Conservation (phyloP, 2,329 filamentous ascomycete species). For the Cordyceps cicadae region DNA sequence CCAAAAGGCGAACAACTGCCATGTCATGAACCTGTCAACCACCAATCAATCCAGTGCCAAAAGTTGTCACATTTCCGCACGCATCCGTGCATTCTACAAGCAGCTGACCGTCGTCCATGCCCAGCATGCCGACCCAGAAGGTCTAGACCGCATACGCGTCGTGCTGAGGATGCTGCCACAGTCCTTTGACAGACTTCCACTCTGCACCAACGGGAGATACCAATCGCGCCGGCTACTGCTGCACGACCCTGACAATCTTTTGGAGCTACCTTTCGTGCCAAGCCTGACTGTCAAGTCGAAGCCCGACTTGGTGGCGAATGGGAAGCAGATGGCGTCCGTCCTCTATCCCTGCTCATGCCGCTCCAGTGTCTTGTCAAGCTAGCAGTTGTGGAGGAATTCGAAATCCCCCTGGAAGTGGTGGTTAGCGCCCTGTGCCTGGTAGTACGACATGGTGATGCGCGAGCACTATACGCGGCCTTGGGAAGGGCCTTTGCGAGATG, state of each 20-base stretch:
- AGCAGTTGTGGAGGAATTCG: slow-evolving; percentile 15
- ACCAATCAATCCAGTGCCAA: slow-evolving; percentile 14
- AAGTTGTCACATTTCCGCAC: slow-evolving; percentile 15
- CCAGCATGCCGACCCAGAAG: not conserved
- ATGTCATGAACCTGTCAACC: slow-evolving; percentile 14
- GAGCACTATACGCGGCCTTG: slow-evolving; percentile 15
- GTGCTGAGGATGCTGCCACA: slow-evolving; percentile 6
- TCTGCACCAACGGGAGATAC: slow-evolving; percentile 15
- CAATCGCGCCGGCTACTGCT: slow-evolving; percentile 16
- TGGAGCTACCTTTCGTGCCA: slow-evolving; percentile 14
- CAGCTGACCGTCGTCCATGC: slow-evolving; percentile 11
- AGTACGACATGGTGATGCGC: slow-evolving; percentile 12
- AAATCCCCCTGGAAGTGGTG: slow-evolving; percentile 19
- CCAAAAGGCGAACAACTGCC: not conserved
- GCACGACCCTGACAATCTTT: slow-evolving; percentile 15
- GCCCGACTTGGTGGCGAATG: not conserved
- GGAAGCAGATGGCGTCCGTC: slow-evolving; percentile 12
- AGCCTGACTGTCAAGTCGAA: slow-evolving; percentile 7
- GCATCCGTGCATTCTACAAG: slow-evolving; percentile 13
- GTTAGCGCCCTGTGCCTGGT: slow-evolving; percentile 15
- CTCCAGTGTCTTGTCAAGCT: slow-evolving; percentile 18
- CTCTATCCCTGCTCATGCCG: slow-evolving; percentile 17
- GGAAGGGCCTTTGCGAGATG: slow-evolving; percentile 20
- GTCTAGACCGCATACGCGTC: slow-evolving; percentile 1
- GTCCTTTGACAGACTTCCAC: slow-evolving; percentile 1